phyloP scores from a whole-genome alignment of 1,284 basidiomycete species.

The Golubevia pallescens region DNA sequence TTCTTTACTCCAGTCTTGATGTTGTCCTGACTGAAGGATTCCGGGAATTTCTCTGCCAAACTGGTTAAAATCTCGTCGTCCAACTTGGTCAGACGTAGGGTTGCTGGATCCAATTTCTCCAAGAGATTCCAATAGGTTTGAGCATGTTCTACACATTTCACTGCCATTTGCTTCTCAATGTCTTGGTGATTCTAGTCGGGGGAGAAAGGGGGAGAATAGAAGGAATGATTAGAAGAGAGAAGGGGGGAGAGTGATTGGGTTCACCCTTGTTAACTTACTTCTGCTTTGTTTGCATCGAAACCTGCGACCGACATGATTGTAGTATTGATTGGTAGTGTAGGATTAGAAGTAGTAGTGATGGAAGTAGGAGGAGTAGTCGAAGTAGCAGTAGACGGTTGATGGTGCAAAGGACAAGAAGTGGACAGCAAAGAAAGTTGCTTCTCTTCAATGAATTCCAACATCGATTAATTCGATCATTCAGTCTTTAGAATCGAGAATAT shows the following conservation, averaged over 20 bases:
- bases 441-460: too few species aligned
- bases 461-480: too few species aligned
- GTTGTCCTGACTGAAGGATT: constrained; percentile 20
- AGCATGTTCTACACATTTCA: constrained; percentile 63
- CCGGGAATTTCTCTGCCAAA: constrained; percentile 36
- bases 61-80: constrained; percentile 51
- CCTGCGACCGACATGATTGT: not conserved
- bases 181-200: constrained; percentile 53
- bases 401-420: too few species aligned
- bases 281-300: not conserved
- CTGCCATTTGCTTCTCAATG: constrained; percentile 65
- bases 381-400: too few species aligned
- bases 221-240: not conserved
- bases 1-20: constrained; percentile 36
- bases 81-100: constrained; percentile 57
- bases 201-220: not conserved
- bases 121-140: constrained; percentile 64
- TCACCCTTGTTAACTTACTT: not conserved
- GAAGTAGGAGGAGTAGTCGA: too few species aligned
- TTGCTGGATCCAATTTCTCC: constrained; percentile 55
- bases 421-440: too few species aligned
- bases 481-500: too few species aligned
- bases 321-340: not conserved
- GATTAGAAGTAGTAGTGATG: too few species aligned
- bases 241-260: not conserved